Base-by-base conservation (phyloP, 1,284 basidiomycete species). In the Boletellus dicymbophilus region DNA sequence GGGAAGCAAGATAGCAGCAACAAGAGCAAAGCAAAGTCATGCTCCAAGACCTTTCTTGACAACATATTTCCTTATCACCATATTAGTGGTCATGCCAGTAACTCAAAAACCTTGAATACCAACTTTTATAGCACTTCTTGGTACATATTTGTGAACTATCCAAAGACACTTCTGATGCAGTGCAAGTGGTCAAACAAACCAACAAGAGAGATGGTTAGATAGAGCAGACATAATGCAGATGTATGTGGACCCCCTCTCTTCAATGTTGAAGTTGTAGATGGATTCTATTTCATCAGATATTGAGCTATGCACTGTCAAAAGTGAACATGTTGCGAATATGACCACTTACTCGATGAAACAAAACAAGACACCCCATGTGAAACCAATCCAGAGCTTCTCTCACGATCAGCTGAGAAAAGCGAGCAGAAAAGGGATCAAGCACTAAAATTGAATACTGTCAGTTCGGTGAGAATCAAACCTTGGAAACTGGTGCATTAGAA, bases 361-460 rank as follows among this genome's bases (percentile, higher is more conserved):
- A 61, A 81, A 87, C 46, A 86, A 68, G 33, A 86, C 77, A 2
- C 83, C 84, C 84, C 84, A 87, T 1, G 71, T 76, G 41, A 80
- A 75, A n/a, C 79, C 78, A 34, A 81, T 69, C 83, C 82, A 85
- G 18, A 82, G 56, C 78, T 79, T 51, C 20, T 21, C 1, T 6
- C 16, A 3, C 18, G 42, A 44, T 61, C n/a, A 60, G 39, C 31
- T 7, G 31, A n/a, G 13, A n/a, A 3, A 39, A 34, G 26, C 15
- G 30, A 37, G 16, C 3, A 6, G 41, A 49, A 37, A 44, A 27
- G 38, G 27, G 27, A 26, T 20, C 31, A 22, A 59, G 80, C 78
- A 40, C 78, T 79, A 60, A 84, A 82, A 56, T 78, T 77, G 1
- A 72, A 59, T 10, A 87, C 82, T 16, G 80, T 76, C 0, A 84